These are phyloP conservation scores for Aethionema arabicum DNA, from an alignment of 345 rosid genomes.

Conservation along the genomic window DNA sequence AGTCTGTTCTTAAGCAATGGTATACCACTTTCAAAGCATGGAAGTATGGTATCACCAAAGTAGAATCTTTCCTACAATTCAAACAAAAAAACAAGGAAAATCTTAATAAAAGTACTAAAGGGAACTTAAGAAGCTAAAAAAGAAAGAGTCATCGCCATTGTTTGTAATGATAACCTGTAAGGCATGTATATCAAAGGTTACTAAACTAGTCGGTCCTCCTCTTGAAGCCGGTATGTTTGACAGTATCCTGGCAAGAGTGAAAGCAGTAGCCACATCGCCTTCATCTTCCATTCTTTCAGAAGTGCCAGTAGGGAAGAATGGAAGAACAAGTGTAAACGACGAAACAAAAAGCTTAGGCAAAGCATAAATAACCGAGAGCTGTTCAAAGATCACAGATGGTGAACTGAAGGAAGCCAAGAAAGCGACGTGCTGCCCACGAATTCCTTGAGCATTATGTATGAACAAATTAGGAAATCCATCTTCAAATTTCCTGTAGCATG, in stretches of 20 bases:
- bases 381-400: slow-evolving; percentile 88
- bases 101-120: slow-evolving; percentile 7
- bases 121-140: not conserved
- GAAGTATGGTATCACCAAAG: slow-evolving; percentile 89
- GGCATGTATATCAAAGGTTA: slow-evolving; percentile 97
- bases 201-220: slow-evolving; percentile 96
- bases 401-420: slow-evolving; percentile 94
- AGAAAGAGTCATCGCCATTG: not conserved
- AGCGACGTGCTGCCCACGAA: slow-evolving; percentile 89
- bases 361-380: slow-evolving; percentile 86
- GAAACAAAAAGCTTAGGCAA: slow-evolving; percentile 88
- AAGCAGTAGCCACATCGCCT: slow-evolving; percentile 96
- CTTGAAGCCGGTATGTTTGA: slow-evolving; percentile 81
- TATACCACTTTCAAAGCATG: slow-evolving; percentile 94
- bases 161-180: slow-evolving; percentile 60
- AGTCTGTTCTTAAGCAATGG: slow-evolving; percentile 88
- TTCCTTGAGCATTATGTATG: slow-evolving; percentile 92
- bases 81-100: slow-evolving; percentile 11
- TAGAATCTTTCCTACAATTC: slow-evolving; percentile 84
- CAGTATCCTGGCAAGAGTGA: slow-evolving; percentile 92
- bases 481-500: slow-evolving; percentile 60
- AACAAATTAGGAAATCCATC: slow-evolving; percentile 96
- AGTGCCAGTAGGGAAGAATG: slow-evolving; percentile 96
- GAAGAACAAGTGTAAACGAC: slow-evolving; percentile 90
- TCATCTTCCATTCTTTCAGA: slow-evolving; percentile 99